phyloP scores from a whole-genome alignment of 23 red algal species.

The Gracilariopsis chorda region DNA sequence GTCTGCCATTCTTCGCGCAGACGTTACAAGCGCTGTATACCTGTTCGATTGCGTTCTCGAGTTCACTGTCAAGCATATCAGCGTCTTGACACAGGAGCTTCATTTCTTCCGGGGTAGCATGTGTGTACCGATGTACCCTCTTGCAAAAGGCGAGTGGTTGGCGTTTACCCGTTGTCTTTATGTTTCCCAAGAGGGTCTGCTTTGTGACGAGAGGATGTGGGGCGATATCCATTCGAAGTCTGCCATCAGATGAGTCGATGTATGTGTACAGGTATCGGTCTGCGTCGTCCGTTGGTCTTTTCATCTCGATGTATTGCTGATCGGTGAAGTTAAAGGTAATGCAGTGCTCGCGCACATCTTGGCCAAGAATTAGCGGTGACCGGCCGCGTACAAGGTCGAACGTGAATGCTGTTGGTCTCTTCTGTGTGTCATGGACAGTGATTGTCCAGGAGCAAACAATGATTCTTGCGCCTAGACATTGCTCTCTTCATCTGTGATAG shows the following conservation, averaged over 20 bases:
- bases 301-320: not conserved
- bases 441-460: not conserved
- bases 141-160: not conserved
- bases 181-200: not conserved
- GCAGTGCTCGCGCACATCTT: not conserved
- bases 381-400: not conserved
- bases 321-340: not conserved
- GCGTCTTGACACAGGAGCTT: not conserved
- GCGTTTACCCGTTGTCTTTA: not conserved
- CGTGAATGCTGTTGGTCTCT: not conserved
- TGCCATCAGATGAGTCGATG: not conserved
- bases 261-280: not conserved
- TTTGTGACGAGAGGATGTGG: not conserved
- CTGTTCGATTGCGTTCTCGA: not conserved
- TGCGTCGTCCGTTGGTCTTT: not conserved
- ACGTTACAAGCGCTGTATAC: constrained; percentile 7
- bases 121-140: not conserved
- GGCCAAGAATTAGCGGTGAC: not conserved
- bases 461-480: not conserved
- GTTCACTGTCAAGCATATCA: not conserved
- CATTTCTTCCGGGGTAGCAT: constrained; percentile 11
- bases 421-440: not conserved
- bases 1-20: not conserved
- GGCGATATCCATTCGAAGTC: not conserved
- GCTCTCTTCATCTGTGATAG: not conserved